phyloP scores from a whole-genome alignment of 2,329 filamentous ascomycete species.

The Sclerotinia glacialis region DNA sequence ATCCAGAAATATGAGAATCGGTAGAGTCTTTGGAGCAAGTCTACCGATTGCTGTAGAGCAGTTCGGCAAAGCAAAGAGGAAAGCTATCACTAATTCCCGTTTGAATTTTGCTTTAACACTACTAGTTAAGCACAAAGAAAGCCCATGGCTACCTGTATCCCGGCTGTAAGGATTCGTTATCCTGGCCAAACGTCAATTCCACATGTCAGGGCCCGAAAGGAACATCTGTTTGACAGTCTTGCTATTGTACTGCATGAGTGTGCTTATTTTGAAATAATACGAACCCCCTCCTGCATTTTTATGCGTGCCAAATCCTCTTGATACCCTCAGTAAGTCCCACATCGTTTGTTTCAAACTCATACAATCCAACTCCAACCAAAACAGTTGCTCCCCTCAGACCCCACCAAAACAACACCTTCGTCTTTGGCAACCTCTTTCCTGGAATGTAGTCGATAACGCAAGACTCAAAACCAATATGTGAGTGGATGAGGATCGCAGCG shows the following conservation, averaged over 20 bases:
- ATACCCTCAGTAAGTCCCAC: conserved; percentile 89
- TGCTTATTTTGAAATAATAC: conserved; percentile 20
- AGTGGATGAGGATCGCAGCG: conserved; percentile 81
- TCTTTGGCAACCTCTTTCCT: conserved; percentile 62
- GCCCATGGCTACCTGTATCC: neutral
- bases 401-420: conserved; percentile 70
- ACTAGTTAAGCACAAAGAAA: neutral
- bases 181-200: neutral
- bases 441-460: conserved; percentile 92
- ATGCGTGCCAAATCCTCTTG: conserved; percentile 86
- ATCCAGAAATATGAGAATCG: neutral
- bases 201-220: conserved; percentile 1
- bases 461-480: conserved; percentile 91
- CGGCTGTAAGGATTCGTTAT: neutral
- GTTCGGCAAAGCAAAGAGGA: neutral
- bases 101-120: neutral
- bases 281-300: conserved; percentile 28
- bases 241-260: conserved; percentile 14
- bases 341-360: conserved; percentile 99
- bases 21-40: neutral
- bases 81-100: neutral
- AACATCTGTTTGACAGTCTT: conserved; percentile 7
- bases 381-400: conserved; percentile 74
- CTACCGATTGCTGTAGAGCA: neutral
- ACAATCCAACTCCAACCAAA: conserved; percentile 80